Evolutionary conservation across 768 basidiomycete species (phyloP).

Genomic region (Pleurotus tuoliensis): DNA sequence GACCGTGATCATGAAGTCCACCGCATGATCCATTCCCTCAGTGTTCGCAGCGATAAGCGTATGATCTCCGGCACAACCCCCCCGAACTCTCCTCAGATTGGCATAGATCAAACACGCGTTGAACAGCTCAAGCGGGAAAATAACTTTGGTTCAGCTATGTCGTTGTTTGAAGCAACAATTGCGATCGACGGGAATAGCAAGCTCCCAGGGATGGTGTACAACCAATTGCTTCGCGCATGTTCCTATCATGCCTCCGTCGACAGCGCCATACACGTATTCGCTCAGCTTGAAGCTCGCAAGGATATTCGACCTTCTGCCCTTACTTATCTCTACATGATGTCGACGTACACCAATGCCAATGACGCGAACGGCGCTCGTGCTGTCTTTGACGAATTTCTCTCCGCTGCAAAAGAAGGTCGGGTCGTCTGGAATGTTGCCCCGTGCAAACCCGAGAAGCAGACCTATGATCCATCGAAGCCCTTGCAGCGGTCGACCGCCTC

Average conservation of each 20-base stretch:
- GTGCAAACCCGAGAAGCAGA: background rate
- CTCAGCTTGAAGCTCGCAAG: slow-evolving; percentile 49
- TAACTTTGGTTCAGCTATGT: slow-evolving; percentile 68
- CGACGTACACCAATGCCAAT: slow-evolving; percentile 48
- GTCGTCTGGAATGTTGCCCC: slow-evolving; percentile 25
- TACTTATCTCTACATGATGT: slow-evolving; percentile 54
- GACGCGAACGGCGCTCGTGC: slow-evolving; percentile 48
- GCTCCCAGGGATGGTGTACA: slow-evolving; percentile 40
- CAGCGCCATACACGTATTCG: slow-evolving; percentile 61
- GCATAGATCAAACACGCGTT: slow-evolving; percentile 34
- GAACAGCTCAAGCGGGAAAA: slow-evolving; percentile 53
- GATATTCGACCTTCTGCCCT: slow-evolving; percentile 27
- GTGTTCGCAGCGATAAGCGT: slow-evolving; percentile 35
- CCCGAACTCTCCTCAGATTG: slow-evolving; percentile 13
- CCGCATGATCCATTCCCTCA: slow-evolving; percentile 36
- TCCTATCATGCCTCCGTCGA: slow-evolving; percentile 53
- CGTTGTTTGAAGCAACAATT: slow-evolving; percentile 63
- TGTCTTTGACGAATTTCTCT: slow-evolving; percentile 59
- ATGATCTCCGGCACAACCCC: slow-evolving; percentile 20
- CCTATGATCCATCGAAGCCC: slow-evolving; percentile 11
- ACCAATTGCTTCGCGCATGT: slow-evolving; percentile 57
- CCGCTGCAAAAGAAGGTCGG: slow-evolving; percentile 33
- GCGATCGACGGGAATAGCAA: slow-evolving; percentile 26
- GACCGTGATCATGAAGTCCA: slow-evolving; percentile 66
- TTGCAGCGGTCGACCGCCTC: slow-evolving; percentile 8